Percentiles rank a stretch among this genome's conserved stretches.
These are phyloP conservation scores for Lipomyces starkeyi DNA, from an alignment of 805 yeast genomes.

Conservation along the genomic window DNA sequence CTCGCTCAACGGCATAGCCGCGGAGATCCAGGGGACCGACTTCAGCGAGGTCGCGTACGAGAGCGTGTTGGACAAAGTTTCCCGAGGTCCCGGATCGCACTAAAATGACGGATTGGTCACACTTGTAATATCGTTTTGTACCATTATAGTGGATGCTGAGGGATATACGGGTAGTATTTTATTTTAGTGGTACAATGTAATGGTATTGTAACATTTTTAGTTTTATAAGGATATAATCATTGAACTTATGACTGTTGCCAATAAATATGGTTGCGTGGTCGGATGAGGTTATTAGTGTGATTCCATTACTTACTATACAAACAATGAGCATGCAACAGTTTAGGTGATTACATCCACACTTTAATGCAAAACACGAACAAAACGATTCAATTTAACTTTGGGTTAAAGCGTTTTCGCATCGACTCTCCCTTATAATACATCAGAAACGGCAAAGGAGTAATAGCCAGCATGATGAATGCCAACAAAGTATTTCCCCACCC, in stretches of 20 bases:
- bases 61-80: conserved; percentile 85
- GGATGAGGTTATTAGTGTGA: neutral
- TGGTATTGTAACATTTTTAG: neutral
- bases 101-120: neutral
- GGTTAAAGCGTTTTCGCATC: conserved; percentile 21
- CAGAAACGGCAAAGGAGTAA: conserved; percentile 64
- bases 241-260: neutral
- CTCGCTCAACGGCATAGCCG: conserved; percentile 90
- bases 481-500: conserved; percentile 54
- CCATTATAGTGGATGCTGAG: neutral
- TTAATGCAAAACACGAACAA: neutral
- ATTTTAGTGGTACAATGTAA: neutral
- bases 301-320: neutral
- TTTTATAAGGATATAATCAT: neutral
- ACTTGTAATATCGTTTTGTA: neutral
- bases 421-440: conserved; percentile 18
- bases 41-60: conserved; percentile 96
- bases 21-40: conserved; percentile 98
- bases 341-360: neutral
- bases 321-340: neutral
- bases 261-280: neutral
- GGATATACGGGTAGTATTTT: neutral
- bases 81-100: conserved; percentile 60
- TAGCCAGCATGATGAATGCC: conserved; percentile 59
- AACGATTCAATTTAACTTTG: conserved; percentile 8